Evolutionary conservation across 306 rosid genomes (phyloP).

Genomic region (Hylodesmum podocarpum): DNA sequence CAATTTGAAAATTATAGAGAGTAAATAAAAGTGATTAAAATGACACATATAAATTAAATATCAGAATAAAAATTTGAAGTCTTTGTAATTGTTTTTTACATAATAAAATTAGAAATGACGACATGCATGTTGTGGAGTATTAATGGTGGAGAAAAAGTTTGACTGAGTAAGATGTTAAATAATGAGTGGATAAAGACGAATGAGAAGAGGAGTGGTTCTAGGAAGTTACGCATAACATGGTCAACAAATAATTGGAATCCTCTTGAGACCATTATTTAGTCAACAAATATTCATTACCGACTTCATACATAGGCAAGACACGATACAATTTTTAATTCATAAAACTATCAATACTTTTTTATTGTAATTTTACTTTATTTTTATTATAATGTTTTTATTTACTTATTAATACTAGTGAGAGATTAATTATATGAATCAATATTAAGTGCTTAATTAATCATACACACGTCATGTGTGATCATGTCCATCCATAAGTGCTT

Average conservation of each 20-base stretch:
- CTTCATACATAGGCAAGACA: too few relatives aligned
- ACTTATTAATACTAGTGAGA: too few relatives aligned
- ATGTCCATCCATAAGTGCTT: not conserved
- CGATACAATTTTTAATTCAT: too few relatives aligned
- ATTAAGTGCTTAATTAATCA: too few relatives aligned
- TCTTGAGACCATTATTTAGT: conserved; percentile 18
- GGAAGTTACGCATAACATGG: conserved; percentile 25
- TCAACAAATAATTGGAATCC: conserved; percentile 18
- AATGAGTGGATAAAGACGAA: not conserved
- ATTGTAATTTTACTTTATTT: too few relatives aligned
- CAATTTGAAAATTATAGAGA: not conserved
- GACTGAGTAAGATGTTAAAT: not conserved
- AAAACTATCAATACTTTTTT: too few relatives aligned
- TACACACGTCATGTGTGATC: not conserved
- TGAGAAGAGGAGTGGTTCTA: not conserved
- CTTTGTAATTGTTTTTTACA: too few relatives aligned
- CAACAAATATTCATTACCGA: not conserved
- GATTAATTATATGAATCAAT: too few relatives aligned
- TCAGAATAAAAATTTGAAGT: too few relatives aligned
- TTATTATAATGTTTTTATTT: too few relatives aligned
- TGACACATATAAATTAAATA: not conserved
- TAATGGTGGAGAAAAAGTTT: not conserved
- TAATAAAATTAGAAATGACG: not conserved
- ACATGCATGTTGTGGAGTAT: not conserved
- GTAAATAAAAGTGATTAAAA: not conserved